phyloP scores from a whole-genome alignment of 2,329 filamentous ascomycete species.

The Colletotrichum theobromicola region DNA sequence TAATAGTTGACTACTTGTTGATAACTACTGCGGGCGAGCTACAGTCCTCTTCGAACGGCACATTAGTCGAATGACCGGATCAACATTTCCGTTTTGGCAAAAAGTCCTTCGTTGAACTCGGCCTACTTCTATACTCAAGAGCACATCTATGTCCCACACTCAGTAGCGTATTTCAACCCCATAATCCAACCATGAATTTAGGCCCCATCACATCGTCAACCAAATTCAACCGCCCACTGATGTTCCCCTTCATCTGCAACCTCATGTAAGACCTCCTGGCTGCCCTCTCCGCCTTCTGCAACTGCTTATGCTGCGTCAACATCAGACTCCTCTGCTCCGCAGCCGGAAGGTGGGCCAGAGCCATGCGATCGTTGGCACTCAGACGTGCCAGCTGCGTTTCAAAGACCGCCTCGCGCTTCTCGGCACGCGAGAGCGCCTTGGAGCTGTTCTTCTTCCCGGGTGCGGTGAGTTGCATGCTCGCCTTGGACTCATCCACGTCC shows the following conservation, averaged over 20 bases:
- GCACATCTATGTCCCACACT: too few relatives aligned
- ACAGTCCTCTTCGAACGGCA: too few relatives aligned
- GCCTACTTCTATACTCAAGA: too few relatives aligned
- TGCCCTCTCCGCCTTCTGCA: conserved; percentile 26
- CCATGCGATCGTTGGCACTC: conserved; percentile 29
- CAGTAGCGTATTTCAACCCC: too few relatives aligned
- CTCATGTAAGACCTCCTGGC: conserved; percentile 24
- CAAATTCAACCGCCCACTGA: conserved; percentile 26
- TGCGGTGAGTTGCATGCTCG: neutral
- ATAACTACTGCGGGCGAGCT: neutral
- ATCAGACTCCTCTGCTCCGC: conserved; percentile 33
- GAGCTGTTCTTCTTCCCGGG: neutral
- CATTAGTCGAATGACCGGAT: too few relatives aligned
- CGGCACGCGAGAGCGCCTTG: conserved; percentile 9
- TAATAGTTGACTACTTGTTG: neutral
- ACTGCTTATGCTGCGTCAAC: conserved; percentile 30
- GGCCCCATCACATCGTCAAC: conserved; percentile 23
- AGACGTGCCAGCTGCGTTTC: conserved; percentile 30
- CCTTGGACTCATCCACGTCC: neutral
- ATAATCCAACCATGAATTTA: neutral
- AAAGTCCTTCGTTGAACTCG: too few relatives aligned
- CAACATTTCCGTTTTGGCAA: too few relatives aligned
- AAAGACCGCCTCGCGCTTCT: conserved; percentile 15
- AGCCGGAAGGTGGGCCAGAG: conserved; percentile 31
- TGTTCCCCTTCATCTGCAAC: conserved; percentile 27